These are phyloP conservation scores for Pleurozium schreberi DNA, from an alignment of 225 moss, liverwort and hornwort species.

Conservation along the genomic window DNA sequence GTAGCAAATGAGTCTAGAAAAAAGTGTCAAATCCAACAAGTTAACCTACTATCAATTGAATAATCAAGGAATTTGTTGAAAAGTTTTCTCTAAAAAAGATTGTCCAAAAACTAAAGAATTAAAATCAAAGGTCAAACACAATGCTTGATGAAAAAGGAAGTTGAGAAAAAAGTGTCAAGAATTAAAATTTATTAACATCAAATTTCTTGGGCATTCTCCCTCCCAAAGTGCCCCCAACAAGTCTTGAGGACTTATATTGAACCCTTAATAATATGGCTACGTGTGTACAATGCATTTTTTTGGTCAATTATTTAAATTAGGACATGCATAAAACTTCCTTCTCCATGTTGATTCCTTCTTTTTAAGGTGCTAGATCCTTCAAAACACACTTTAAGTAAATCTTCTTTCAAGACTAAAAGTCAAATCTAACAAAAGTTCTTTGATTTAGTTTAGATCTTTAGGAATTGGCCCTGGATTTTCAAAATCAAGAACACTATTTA, in stretches of 20 bases:
- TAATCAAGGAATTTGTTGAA: not conserved
- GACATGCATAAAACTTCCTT: not conserved
- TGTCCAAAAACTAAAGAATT: fast-evolving
- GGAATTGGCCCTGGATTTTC: not conserved
- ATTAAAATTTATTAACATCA: not conserved
- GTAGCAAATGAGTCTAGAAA: not conserved
- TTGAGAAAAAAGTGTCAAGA: not conserved
- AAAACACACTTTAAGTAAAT: not conserved
- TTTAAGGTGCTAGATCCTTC: not conserved
- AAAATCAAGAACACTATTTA: not conserved
- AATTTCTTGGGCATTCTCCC: too few relatives aligned
- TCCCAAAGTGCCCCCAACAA: not conserved
- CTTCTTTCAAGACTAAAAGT: not conserved
- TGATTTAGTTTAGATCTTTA: not conserved
- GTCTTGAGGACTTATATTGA: not conserved
- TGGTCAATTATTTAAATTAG: not conserved
- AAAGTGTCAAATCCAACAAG: not conserved
- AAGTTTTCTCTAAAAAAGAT: not conserved
- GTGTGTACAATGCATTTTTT: not conserved
- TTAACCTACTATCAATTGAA: not conserved
- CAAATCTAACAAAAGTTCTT: not conserved
- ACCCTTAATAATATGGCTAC: not conserved
- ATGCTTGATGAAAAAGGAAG: not conserved
- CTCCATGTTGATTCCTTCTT: not conserved
- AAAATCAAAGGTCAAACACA: not conserved